Evolutionary conservation across 2,329 filamentous ascomycete genomes (phyloP).

Genomic region (Penicillium brevicompactum): DNA sequence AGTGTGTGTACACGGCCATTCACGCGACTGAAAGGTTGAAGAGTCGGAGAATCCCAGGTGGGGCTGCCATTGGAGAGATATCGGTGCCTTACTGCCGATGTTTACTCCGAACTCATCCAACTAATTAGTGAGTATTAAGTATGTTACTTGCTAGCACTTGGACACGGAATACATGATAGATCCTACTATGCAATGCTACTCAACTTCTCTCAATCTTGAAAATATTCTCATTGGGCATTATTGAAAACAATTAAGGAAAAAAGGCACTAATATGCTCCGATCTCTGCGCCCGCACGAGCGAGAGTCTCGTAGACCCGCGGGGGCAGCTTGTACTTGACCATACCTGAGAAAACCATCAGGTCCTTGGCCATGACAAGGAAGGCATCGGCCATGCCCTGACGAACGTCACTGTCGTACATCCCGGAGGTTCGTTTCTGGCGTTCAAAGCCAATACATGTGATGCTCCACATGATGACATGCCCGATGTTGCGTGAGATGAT

Average conservation of each 20-base stretch:
- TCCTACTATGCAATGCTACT: too few relatives aligned
- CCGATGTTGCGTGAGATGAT: conserved; percentile 87
- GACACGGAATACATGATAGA: too few relatives aligned
- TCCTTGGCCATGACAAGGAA: conserved; percentile 82
- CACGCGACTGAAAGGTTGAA: background rate
- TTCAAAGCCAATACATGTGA: conserved; percentile 80
- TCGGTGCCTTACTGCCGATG: background rate
- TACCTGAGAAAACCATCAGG: conserved; percentile 88
- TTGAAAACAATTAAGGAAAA: background rate
- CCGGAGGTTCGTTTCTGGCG: conserved; percentile 69
- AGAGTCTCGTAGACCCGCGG: conserved; percentile 85
- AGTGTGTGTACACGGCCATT: background rate
- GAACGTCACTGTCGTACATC: conserved; percentile 64
- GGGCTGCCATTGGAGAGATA: background rate
- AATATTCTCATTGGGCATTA: background rate
- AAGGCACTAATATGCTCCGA: conserved; percentile 41
- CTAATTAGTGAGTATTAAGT: too few relatives aligned
- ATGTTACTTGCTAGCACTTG: too few relatives aligned
- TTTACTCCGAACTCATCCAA: too few relatives aligned
- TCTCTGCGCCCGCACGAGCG: conserved; percentile 75
- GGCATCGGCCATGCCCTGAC: conserved; percentile 62
- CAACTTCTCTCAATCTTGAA: too few relatives aligned
- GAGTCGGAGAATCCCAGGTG: background rate
- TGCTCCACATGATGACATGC: conserved; percentile 90
- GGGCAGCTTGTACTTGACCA: conserved; percentile 88